A percentile compares a stretch with the other conserved stretches of the same genome.
Evolutionary conservation across 768 basidiomycete genomes (phyloP).

Genomic region (Termitomyces sp.): DNA sequence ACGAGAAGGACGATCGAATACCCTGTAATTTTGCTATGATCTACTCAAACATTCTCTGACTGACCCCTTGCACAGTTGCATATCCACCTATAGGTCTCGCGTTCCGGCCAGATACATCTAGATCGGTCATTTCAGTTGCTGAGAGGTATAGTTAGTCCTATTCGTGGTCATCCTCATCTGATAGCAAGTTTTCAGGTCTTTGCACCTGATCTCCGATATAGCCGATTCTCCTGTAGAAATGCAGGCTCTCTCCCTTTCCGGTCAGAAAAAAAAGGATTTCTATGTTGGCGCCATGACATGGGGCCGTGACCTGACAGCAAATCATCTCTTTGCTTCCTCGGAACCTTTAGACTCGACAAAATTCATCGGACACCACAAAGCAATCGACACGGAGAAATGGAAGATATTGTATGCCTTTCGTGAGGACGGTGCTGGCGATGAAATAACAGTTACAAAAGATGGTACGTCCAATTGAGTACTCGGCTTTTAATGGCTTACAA

Average conservation of each 20-base stretch:
- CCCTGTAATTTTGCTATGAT: background rate
- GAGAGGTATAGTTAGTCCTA: conserved; percentile 27
- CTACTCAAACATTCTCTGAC: background rate
- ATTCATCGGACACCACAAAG: conserved; percentile 44
- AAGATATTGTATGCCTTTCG: conserved; percentile 33
- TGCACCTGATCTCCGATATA: conserved; percentile 20
- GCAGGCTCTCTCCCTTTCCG: conserved; percentile 14
- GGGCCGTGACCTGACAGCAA: conserved; percentile 40
- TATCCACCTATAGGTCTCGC: conserved; percentile 40
- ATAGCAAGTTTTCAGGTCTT: conserved; percentile 8
- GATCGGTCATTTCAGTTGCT: conserved; percentile 38
- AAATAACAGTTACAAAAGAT: conserved; percentile 39
- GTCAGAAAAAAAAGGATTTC: conserved; percentile 20
- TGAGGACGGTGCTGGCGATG: conserved; percentile 52
- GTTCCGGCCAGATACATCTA: conserved; percentile 38
- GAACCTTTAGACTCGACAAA: conserved; percentile 34
- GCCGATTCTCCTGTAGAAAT: conserved; percentile 2
- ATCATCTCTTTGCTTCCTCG: conserved; percentile 53
- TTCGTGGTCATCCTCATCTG: background rate
- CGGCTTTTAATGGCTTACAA: background rate
- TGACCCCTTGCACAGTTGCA: conserved; percentile 14
- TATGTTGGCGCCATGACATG: conserved; percentile 47
- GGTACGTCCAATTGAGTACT: conserved; percentile 28
- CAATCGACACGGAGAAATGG: conserved; percentile 38
- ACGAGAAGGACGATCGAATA: conserved; percentile 7